Conservation (phyloP, 2,329 filamentous ascomycete species). For the Stachybotrys echinatus region DNA sequence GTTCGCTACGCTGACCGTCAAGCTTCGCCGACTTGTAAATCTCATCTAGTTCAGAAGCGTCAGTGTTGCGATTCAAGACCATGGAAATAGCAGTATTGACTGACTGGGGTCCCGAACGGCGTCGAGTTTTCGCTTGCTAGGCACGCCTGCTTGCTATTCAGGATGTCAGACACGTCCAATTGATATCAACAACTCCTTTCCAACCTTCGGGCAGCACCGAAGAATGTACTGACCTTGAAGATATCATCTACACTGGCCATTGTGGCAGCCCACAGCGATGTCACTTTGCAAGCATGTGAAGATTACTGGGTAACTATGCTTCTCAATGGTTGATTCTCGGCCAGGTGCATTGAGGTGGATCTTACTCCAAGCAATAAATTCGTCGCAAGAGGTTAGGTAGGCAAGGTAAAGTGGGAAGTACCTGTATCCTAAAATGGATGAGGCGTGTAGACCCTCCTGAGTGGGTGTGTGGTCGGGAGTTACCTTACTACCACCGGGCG, state of each 20-base stretch:
- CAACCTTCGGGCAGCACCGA: no score
- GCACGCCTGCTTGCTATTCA: conserved; percentile 36
- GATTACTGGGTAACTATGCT: background rate
- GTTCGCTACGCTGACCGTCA: conserved; percentile 36
- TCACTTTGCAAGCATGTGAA: background rate
- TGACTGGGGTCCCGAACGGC: conserved; percentile 57
- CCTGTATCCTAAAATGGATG: no score
- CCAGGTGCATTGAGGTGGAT: no score
- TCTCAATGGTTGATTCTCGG: no score
- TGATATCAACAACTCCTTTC: background rate
- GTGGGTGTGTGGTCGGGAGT: no score
- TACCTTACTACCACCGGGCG: no score
- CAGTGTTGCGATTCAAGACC: background rate
- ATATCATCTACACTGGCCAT: conserved; percentile 57
- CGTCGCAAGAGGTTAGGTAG: no score
- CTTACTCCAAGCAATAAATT: no score
- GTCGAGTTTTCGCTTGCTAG: conserved; percentile 60
- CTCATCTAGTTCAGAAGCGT: conserved; percentile 37
- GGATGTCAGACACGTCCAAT: conserved; percentile 11
- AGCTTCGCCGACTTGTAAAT: conserved; percentile 60
- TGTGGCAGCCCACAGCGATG: background rate
- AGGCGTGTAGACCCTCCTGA: no score
- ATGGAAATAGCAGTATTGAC: conserved; percentile 18
- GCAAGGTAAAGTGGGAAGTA: no score
- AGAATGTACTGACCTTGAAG: conserved; percentile 42